Evolutionary conservation across 176 grass and related monocot genomes (phyloP).

Genomic region (Triticum dicoccoides): DNA sequence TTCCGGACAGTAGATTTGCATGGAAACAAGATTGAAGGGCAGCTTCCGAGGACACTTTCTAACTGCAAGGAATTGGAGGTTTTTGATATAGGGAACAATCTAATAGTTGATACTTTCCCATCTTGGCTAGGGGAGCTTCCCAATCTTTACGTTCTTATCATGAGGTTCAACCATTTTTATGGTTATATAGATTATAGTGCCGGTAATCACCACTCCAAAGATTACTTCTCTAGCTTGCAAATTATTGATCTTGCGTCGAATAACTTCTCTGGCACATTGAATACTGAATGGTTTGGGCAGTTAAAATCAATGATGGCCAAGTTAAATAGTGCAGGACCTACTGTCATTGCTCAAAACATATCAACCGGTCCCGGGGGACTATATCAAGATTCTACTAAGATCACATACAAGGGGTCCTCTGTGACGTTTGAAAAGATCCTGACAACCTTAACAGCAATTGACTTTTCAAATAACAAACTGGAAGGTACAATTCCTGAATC

Average conservation of each 20-base stretch:
- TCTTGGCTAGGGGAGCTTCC: background rate
- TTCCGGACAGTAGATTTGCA: conserved; percentile 21
- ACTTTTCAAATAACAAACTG: background rate
- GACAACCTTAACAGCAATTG: background rate
- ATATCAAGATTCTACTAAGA: background rate
- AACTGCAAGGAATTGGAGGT: background rate
- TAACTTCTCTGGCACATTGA: conserved; percentile 16
- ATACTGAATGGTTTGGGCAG: background rate
- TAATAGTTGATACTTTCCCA: conserved; percentile 6
- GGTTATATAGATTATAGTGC: background rate
- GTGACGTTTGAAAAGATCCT: background rate
- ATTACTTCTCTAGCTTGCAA: background rate
- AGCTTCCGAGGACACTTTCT: background rate
- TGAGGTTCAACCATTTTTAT: conserved; percentile 29
- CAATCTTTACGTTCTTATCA: background rate
- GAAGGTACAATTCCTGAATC: background rate
- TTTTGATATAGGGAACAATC: conserved; percentile 23
- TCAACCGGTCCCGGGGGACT: background rate
- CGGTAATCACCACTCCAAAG: too few relatives aligned
- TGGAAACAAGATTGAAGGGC: conserved; percentile 15
- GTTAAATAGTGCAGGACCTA: too few relatives aligned
- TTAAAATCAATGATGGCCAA: conserved; percentile 9
- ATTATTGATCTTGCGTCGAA: conserved; percentile 35
- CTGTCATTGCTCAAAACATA: too few relatives aligned
- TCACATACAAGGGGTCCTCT: background rate